Conservation (phyloP, 1,139 yeast genomes). For the Yamadazyma aaseri region DNA sequence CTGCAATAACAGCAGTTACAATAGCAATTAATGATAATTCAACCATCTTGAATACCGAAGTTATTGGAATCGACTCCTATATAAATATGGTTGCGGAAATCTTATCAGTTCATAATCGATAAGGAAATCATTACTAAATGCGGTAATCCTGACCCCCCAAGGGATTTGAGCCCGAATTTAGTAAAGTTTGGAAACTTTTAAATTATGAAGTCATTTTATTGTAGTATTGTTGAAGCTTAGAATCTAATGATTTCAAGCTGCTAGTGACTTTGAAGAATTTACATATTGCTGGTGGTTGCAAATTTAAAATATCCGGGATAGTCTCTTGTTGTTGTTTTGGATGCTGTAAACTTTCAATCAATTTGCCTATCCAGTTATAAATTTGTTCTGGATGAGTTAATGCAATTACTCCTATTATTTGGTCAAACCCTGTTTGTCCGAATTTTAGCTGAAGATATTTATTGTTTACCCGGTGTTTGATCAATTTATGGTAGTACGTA, state of each 20-base stretch:
- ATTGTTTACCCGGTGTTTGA: slow-evolving; percentile 5
- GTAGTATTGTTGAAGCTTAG: slow-evolving; percentile 1
- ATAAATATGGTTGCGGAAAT: background rate
- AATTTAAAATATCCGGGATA: background rate
- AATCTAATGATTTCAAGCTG: slow-evolving; percentile 2
- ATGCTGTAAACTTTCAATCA: background rate
- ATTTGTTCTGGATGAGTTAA: slow-evolving; percentile 3
- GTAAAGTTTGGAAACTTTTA: no score
- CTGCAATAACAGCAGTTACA: slow-evolving; percentile 12
- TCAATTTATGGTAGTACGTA: slow-evolving; percentile 2
- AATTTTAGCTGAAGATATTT: slow-evolving; percentile 9
- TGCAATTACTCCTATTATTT: slow-evolving; percentile 9
- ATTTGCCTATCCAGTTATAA: slow-evolving; percentile 3
- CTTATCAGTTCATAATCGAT: slow-evolving; percentile 10
- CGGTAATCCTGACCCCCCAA: slow-evolving; percentile 8
- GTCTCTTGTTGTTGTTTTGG: background rate
- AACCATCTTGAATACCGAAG: no score
- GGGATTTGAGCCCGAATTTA: no score
- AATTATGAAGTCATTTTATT: background rate
- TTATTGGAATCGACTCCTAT: no score
- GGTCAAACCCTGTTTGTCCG: slow-evolving; percentile 14
- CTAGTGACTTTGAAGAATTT: background rate
- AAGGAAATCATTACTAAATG: slow-evolving; percentile 12
- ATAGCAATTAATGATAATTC: slow-evolving; percentile 12
- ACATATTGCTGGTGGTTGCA: background rate